These are phyloP conservation scores for Serpula lacrymans DNA, from an alignment of 768 basidiomycete species.

Conservation along the genomic window DNA sequence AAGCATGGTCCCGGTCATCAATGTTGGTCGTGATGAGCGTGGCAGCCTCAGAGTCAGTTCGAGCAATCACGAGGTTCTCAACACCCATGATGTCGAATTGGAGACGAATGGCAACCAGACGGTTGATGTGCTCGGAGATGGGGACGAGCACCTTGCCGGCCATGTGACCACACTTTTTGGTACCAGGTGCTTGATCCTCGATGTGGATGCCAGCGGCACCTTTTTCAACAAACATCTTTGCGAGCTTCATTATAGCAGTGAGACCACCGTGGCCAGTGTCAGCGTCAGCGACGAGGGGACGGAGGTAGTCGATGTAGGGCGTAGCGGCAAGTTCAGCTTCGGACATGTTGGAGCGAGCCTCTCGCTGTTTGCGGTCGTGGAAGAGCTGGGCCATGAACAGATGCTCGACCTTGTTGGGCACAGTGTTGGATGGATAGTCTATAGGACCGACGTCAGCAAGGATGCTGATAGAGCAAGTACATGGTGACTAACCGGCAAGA, in stretches of 20 bases:
- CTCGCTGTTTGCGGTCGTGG: slow-evolving; percentile 97
- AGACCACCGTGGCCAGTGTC: slow-evolving; percentile 98
- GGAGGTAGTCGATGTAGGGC: slow-evolving; percentile 81
- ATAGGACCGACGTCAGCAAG: background rate
- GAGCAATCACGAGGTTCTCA: slow-evolving; percentile 87
- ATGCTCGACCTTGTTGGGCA: slow-evolving; percentile 98
- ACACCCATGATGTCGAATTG: slow-evolving; percentile 99
- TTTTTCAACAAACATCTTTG: slow-evolving; percentile 98
- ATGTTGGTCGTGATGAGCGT: slow-evolving; percentile 96
- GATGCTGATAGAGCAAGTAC: background rate
- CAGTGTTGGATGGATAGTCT: slow-evolving; percentile 99
- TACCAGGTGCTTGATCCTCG: slow-evolving; percentile 96
- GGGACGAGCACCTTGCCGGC: slow-evolving; percentile 96
- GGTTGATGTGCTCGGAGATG: slow-evolving; percentile 96
- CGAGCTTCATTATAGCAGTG: slow-evolving; percentile 97
- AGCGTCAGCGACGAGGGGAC: slow-evolving; percentile 94
- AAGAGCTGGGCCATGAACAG: slow-evolving; percentile 97
- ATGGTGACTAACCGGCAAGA: slow-evolving; percentile 75
- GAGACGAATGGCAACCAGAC: slow-evolving; percentile 92
- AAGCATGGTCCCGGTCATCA: slow-evolving; percentile 94
- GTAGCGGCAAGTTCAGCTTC: slow-evolving; percentile 69
- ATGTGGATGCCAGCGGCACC: slow-evolving; percentile 98
- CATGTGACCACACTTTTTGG: slow-evolving; percentile 96
- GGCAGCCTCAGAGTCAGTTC: slow-evolving; percentile 97
- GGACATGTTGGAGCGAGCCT: slow-evolving; percentile 67